These are phyloP conservation scores for Tolypocladium album DNA, from an alignment of 2,329 filamentous ascomycete species.

Conservation along the genomic window DNA sequence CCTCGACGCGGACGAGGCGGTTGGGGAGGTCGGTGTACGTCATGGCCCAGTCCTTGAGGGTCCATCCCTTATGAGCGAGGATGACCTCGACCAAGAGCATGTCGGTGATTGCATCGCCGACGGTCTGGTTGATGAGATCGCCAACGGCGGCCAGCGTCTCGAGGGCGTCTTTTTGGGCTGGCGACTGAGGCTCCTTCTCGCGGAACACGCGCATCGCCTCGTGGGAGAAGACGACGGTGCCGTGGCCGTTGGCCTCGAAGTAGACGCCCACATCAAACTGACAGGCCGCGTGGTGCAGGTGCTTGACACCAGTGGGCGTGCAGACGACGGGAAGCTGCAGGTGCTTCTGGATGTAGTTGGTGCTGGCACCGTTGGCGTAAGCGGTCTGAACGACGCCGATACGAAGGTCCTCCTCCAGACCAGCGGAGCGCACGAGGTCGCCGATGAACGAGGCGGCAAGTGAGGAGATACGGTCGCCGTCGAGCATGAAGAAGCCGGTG, in stretches of 20 bases:
- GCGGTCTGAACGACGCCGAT: constrained; percentile 96
- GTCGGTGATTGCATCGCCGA: constrained; percentile 91
- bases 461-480: constrained; percentile 93
- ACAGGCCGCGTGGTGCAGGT: constrained; percentile 91
- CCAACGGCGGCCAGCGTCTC: constrained; percentile 74
- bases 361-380: constrained; percentile 93
- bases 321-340: constrained; percentile 83
- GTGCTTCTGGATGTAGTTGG: constrained; percentile 80
- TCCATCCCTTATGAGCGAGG: constrained; percentile 89
- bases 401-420: constrained; percentile 68
- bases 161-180: constrained; percentile 81
- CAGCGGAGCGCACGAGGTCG: constrained; percentile 72
- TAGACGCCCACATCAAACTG: constrained; percentile 95
- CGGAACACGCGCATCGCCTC: constrained; percentile 71
- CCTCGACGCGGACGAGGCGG: constrained; percentile 85
- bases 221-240: constrained; percentile 87
- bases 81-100: constrained; percentile 94
- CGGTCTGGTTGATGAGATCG: constrained; percentile 95
- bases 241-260: constrained; percentile 97
- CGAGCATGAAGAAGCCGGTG: constrained; percentile 79
- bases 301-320: constrained; percentile 93
- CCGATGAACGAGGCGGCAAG: constrained; percentile 89
- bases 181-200: constrained; percentile 74
- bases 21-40: constrained; percentile 94
- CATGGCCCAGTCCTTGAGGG: constrained; percentile 78